A percentile compares a stretch with the other conserved stretches of the same genome.
phyloP scores from a whole-genome alignment of 805 yeast species.

The Yarrowia sp. region DNA sequence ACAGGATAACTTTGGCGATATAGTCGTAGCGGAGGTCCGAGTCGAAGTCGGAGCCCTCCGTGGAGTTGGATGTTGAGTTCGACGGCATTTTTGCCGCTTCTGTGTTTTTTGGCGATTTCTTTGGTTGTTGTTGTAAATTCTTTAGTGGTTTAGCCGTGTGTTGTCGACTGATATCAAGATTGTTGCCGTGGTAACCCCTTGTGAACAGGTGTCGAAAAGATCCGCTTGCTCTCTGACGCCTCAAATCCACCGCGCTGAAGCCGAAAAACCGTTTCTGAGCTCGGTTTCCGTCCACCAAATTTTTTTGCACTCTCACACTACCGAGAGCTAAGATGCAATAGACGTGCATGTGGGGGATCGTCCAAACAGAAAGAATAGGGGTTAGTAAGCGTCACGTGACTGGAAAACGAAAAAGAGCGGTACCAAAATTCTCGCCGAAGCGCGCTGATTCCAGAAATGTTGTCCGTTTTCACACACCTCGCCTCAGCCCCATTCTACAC shows the following conservation, averaged over 20 bases:
- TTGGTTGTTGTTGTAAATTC: background rate
- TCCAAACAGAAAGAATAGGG: background rate
- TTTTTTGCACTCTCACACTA: slow-evolving; percentile 2
- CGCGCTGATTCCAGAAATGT: background rate
- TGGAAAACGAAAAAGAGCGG: too few species aligned
- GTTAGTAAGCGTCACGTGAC: background rate
- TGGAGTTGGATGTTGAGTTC: slow-evolving; percentile 18
- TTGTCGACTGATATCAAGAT: too few species aligned
- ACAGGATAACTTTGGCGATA: slow-evolving; percentile 42
- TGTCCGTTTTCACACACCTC: background rate
- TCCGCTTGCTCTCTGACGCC: too few species aligned
- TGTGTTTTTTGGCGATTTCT: background rate
- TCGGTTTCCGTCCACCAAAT: background rate
- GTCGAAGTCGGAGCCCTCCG: slow-evolving; percentile 30
- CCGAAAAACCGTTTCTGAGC: background rate
- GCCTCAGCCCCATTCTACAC: background rate
- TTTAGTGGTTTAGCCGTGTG: background rate
- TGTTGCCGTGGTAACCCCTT: background rate
- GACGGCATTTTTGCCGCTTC: slow-evolving; percentile 6
- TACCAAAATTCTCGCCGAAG: too few species aligned
- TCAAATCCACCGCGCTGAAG: too few species aligned
- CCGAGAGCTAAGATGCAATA: background rate
- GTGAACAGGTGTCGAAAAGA: too few species aligned
- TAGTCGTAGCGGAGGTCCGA: slow-evolving; percentile 37
- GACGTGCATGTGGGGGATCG: slow-evolving; percentile 9